Conservation (phyloP, 2,329 filamentous ascomycete species). For the Aspergillus carbonarius region DNA sequence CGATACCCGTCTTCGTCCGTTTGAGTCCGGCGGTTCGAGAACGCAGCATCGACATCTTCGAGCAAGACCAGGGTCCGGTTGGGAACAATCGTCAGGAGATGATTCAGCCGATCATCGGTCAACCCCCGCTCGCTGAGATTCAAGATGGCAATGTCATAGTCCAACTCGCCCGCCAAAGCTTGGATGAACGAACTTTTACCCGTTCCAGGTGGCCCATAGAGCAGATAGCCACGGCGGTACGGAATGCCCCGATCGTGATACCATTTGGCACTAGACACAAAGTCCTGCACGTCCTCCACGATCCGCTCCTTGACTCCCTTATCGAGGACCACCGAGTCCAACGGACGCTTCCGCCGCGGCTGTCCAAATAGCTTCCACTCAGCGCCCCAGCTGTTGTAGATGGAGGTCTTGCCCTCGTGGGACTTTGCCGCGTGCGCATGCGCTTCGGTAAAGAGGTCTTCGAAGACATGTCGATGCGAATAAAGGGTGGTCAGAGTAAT, state of each 20-base stretch:
- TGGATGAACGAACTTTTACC: constrained; percentile 97
- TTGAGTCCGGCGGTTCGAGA: constrained; percentile 71
- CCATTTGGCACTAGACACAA: constrained; percentile 76
- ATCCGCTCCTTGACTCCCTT: constrained; percentile 79
- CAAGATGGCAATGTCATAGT: constrained; percentile 89
- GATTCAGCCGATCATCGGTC: constrained; percentile 84
- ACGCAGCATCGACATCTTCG: constrained; percentile 90
- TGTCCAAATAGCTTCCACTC: constrained; percentile 85
- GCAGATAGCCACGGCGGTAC: constrained; percentile 82
- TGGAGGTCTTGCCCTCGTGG: constrained; percentile 87
- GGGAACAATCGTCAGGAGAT: constrained; percentile 81
- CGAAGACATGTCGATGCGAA: constrained; percentile 82
- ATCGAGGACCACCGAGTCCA: constrained; percentile 85
- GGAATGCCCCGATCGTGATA: constrained; percentile 94
- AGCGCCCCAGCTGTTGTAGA: constrained; percentile 81
- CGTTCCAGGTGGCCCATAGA: constrained; percentile 85
- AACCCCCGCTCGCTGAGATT: constrained; percentile 87
- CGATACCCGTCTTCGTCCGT: constrained; percentile 78
- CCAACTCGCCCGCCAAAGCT: constrained; percentile 85
- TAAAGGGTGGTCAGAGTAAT: constrained; percentile 90
- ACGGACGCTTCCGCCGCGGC: constrained; percentile 78
- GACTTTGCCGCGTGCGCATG: constrained; percentile 75
- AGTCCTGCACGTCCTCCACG: constrained; percentile 77
- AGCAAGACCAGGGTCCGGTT: constrained; percentile 77
- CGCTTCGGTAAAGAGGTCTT: constrained; percentile 84